These are phyloP conservation scores for Oryza nivara DNA, from an alignment of 176 grass and related monocot genomes.

Conservation along the genomic window DNA sequence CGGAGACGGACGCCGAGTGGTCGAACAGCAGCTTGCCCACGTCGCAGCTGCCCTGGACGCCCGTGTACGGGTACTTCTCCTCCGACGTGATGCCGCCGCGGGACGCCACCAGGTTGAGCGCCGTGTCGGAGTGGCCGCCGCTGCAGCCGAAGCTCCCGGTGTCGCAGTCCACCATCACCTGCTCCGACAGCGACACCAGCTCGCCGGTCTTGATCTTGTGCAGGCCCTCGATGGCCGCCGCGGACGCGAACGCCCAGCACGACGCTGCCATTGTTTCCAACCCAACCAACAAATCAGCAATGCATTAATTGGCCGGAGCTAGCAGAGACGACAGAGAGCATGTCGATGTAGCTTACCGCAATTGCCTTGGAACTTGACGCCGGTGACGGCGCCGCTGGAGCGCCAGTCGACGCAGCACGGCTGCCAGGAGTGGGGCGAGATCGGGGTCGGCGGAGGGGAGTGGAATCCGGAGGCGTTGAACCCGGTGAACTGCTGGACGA, in stretches of 20 bases:
- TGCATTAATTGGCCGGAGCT: not conserved
- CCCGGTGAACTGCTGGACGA: constrained; percentile 29
- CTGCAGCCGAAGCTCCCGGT: constrained; percentile 6
- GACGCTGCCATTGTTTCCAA: not conserved
- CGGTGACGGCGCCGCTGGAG: constrained; percentile 39
- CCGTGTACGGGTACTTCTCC: not conserved
- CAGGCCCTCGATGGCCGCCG: constrained; percentile 31
- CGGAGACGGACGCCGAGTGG: not conserved
- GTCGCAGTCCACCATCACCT: constrained; percentile 46
- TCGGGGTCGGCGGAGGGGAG: not conserved
- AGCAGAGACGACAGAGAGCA: too few species aligned
- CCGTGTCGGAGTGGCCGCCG: constrained; percentile 12
- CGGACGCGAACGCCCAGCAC: constrained; percentile 44
- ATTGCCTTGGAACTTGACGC: constrained; percentile 30
- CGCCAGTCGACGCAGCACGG: constrained; percentile 50
- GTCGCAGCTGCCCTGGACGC: constrained; percentile 15
- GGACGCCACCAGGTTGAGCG: constrained; percentile 13
- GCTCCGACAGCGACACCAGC: constrained; percentile 41
- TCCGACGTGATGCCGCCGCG: constrained; percentile 32
- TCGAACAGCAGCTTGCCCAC: not conserved
- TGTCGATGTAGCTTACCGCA: constrained; percentile 24
- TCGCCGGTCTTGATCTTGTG: constrained; percentile 35
- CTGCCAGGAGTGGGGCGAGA: not conserved
- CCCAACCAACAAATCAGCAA: not conserved
- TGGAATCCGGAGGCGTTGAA: not conserved